Percentiles rank a stretch among this genome's conserved stretches.
These are phyloP conservation scores for Lepidium didymum DNA, from an alignment of 345 rosid species.

Conservation along the genomic window DNA sequence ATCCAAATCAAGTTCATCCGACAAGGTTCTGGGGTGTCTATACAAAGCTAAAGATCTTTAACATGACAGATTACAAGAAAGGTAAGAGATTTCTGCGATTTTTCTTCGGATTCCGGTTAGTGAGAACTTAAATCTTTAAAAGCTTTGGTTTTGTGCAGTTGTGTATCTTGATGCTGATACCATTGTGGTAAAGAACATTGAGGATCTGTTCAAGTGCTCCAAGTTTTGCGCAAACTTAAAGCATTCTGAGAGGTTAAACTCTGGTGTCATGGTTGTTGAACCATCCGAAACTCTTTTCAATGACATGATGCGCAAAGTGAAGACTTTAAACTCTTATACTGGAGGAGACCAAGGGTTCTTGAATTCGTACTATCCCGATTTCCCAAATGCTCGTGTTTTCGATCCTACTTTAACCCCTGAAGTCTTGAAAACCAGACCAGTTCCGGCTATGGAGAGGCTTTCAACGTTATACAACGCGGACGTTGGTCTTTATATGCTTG, in stretches of 20 bases:
- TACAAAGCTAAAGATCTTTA: constrained; percentile 88
- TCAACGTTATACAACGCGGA: constrained; percentile 92
- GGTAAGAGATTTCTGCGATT: constrained; percentile 29
- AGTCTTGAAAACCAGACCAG: constrained; percentile 47
- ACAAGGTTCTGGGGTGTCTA: constrained; percentile 96
- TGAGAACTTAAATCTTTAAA: neutral
- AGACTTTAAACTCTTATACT: constrained; percentile 69
- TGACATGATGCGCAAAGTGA: constrained; percentile 88
- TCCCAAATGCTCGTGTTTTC: constrained; percentile 81
- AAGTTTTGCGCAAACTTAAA: constrained; percentile 93
- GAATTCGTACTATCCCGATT: constrained; percentile 72
- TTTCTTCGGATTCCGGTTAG: neutral
- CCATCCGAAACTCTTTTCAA: constrained; percentile 69
- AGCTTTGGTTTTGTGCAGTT: constrained; percentile 40
- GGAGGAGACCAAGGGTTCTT: constrained; percentile 97
- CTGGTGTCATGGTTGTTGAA: constrained; percentile 97
- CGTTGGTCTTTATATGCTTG: constrained; percentile 98
- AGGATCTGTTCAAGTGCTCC: constrained; percentile 66
- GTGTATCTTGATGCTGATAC: constrained; percentile 97
- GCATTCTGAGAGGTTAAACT: constrained; percentile 92
- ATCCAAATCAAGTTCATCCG: constrained; percentile 87
- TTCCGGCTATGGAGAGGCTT: constrained; percentile 83
- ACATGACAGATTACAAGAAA: constrained; percentile 80
- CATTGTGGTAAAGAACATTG: constrained; percentile 84
- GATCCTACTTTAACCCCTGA: constrained; percentile 60